Conservation (phyloP, 2,329 filamentous ascomycete genomes). For the Fusarium sp. region DNA sequence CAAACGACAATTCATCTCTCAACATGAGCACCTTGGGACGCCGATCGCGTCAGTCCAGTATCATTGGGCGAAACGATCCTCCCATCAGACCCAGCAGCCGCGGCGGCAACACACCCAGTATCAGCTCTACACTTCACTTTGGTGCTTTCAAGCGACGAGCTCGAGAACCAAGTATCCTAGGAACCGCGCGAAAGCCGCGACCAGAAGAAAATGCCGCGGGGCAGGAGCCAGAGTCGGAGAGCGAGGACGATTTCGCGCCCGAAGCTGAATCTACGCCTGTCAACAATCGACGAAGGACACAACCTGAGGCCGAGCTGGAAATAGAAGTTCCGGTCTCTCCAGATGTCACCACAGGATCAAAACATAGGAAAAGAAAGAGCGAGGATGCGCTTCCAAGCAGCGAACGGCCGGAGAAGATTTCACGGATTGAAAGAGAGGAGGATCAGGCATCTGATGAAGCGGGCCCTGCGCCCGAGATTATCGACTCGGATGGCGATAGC, state of each 20-base stretch:
- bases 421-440: conserved; percentile 44
- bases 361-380: conserved; percentile 68
- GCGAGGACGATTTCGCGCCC: conserved; percentile 67
- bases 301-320: conserved; percentile 33
- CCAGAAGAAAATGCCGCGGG: conserved; percentile 49
- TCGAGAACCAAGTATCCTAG: conserved; percentile 71
- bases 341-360: conserved; percentile 45
- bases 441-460: conserved; percentile 28
- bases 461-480: conserved; percentile 7
- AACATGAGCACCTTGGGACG: conserved; percentile 61
- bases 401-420: conserved; percentile 52
- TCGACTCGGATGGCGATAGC: conserved; percentile 44
- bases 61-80: conserved; percentile 62
- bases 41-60: conserved; percentile 61
- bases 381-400: conserved; percentile 56
- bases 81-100: conserved; percentile 66
- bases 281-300: conserved; percentile 57
- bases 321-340: conserved; percentile 40
- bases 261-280: conserved; percentile 77
- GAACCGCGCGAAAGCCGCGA: conserved; percentile 59
- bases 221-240: conserved; percentile 50
- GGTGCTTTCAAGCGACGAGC: conserved; percentile 67
- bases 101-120: conserved; percentile 58
- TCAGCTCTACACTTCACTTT: conserved; percentile 65
- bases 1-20: conserved; percentile 59